phyloP scores from a whole-genome alignment of 116 monocot species.

The Papilionanthe hybrid region DNA sequence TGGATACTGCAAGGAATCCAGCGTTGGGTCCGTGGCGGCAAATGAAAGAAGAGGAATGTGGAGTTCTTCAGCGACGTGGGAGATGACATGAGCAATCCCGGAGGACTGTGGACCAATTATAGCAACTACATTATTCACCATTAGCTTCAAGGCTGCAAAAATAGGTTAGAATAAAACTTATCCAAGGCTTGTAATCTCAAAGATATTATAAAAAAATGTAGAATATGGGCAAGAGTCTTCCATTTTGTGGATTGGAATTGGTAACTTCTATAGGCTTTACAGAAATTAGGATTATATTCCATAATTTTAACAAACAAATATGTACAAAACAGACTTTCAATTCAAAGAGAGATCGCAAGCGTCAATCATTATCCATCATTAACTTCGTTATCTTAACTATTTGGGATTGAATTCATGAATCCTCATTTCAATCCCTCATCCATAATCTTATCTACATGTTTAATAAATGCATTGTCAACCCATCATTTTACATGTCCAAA shows the following conservation, averaged over 20 bases:
- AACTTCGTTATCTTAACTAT: neutral
- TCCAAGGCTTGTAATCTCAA: neutral
- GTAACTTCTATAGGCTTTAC: neutral
- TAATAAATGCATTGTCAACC: neutral
- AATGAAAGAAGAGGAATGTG: constrained; percentile 83
- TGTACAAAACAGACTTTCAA: neutral
- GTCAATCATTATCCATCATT: neutral
- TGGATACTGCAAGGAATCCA: constrained; percentile 64
- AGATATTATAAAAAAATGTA: neutral
- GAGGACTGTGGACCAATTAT: constrained; percentile 94
- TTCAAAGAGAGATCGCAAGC: neutral
- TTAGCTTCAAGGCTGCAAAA: constrained; percentile 72
- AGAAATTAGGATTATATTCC: neutral
- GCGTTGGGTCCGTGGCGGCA: constrained; percentile 78
- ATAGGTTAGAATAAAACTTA: neutral
- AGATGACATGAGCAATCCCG: constrained; percentile 74
- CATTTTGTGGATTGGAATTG: neutral
- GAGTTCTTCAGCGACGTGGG: constrained; percentile 66
- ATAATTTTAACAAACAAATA: no score
- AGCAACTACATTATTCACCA: constrained; percentile 72
- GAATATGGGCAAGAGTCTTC: no score
- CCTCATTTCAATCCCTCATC: neutral
- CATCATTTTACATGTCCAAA: neutral
- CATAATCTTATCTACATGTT: no score
- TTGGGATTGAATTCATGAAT: neutral